phyloP scores from a whole-genome alignment of 192 early-diverging fungal species.

The Backusella macrospora region DNA sequence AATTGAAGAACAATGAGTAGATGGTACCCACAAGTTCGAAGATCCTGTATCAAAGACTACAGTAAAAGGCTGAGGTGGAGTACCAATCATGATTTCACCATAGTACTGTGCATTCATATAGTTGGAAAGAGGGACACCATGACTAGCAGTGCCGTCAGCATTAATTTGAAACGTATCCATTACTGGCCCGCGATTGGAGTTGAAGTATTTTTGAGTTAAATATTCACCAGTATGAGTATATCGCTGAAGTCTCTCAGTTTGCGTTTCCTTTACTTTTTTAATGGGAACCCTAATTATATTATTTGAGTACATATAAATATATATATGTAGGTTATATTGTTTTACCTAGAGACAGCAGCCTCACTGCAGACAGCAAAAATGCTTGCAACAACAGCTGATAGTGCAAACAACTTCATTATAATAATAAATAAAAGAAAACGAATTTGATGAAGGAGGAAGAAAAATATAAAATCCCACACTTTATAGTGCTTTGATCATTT shows the following conservation, averaged over 20 bases:
- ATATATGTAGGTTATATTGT: background rate
- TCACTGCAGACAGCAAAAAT: conserved; percentile 23
- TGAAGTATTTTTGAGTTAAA: conserved; percentile 83
- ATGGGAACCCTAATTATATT: conserved; percentile 48
- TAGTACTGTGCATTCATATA: conserved; percentile 98
- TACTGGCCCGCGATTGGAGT: conserved; percentile 30
- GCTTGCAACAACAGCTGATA: conserved; percentile 29
- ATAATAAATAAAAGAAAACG: background rate
- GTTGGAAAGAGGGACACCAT: conserved; percentile 84
- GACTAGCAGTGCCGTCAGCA: conserved; percentile 56
- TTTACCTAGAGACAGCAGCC: conserved; percentile 37
- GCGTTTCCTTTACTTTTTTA: conserved; percentile 69
- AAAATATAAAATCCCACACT: conserved; percentile 13
- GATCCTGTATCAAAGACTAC: conserved; percentile 96
- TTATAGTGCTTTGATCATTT: conserved; percentile 14
- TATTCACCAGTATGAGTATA: conserved; percentile 66
- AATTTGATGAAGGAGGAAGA: background rate
- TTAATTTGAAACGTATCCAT: conserved; percentile 51
- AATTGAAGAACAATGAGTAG: conserved; percentile 90
- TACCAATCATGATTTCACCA: conserved; percentile 84
- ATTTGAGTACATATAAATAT: background rate
- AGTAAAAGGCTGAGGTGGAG: conserved; percentile 89
- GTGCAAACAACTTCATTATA: conserved; percentile 40
- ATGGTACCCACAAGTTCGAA: conserved; percentile 96
- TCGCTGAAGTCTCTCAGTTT: conserved; percentile 62